Evolutionary conservation across 805 yeast species (phyloP), one percentile per base, ranked within the genome.

Genomic region (Metschnikowia proteae): DNA sequence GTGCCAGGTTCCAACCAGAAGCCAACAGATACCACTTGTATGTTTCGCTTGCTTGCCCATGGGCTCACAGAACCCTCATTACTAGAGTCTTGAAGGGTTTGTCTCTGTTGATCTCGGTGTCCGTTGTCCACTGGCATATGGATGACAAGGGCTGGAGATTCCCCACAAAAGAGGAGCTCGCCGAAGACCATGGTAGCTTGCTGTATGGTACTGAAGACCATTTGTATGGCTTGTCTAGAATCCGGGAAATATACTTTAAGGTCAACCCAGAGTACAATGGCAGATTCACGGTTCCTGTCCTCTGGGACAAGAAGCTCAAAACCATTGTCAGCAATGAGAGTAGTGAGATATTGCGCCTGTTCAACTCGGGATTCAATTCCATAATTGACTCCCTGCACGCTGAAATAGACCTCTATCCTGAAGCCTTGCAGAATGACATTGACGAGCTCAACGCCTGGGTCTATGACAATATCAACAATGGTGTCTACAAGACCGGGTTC

Each of bases 251-350:
- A 25, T 92, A 92, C 65, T 82, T 70, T 68, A 83, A 82, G 65
- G 87, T 87, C 6, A 75, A 88, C 46, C 84, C 91, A 1, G 78
- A 84, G 29, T 91, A 89, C 67, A 70, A 66, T 11, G 97, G 95
- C 3, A 75, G 97, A 54, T 87, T 82, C 63, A 91, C 97, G 1
- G 98, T 92, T 32, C 98, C 98, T 1, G 87, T 91, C 2, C 74
- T 92, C 58, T 92, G 96, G 94, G 98, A 92, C 67, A 85, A 78
- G 61, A 83, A 91, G 68, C 77, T 79, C 30, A 69, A 81, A 47
- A 86, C 96, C 1, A 87, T 92, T 64, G 98, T 92, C 49, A 89
- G 81, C 71, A 92, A 92, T 66, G 98, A 92, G 68, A 84, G 95
- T 52, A 76, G 92, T 31, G 97, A 91, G 62, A 86, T 92, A 56